A percentile compares a stretch with the other conserved stretches of the same genome.
phyloP scores from a whole-genome alignment of 208 protist species.

The Naegleria fowleri region DNA sequence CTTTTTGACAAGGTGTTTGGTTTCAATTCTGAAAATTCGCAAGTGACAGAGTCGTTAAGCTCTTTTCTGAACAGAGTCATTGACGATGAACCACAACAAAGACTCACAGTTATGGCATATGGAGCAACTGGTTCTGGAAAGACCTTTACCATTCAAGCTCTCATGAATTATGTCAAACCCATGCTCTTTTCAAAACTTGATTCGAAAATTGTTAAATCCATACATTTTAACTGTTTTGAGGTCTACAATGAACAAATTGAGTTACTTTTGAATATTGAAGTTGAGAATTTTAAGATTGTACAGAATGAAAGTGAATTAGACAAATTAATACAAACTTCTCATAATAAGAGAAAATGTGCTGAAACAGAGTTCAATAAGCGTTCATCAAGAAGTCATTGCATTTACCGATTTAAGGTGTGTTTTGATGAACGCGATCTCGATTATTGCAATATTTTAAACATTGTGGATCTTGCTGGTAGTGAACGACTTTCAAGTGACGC shows the following conservation, averaged over 20 bases:
- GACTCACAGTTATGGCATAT: neutral
- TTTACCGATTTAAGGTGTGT: neutral
- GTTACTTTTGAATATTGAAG: neutral
- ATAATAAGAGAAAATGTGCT: neutral
- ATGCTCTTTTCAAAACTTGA: neutral
- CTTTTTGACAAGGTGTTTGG: neutral
- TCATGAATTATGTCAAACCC: neutral
- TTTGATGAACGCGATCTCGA: neutral
- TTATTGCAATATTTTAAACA: neutral
- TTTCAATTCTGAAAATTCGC: neutral
- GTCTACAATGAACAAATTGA: neutral
- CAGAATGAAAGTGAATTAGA: neutral
- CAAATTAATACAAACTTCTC: neutral
- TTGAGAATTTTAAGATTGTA: neutral
- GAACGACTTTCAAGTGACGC: neutral
- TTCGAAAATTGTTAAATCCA: neutral
- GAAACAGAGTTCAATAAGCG: neutral
- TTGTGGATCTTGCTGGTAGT: neutral
- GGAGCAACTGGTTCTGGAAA: neutral
- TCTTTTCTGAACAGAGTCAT: neutral
- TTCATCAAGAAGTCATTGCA: neutral
- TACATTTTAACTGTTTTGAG: neutral
- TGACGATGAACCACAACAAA: neutral
- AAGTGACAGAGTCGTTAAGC: neutral
- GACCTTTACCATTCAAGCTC: neutral